A percentile compares a stretch with the other conserved stretches of the same genome.
Evolutionary conservation across 2,329 filamentous ascomycete species (phyloP).

Genomic region (Pseudomassariella vexata): DNA sequence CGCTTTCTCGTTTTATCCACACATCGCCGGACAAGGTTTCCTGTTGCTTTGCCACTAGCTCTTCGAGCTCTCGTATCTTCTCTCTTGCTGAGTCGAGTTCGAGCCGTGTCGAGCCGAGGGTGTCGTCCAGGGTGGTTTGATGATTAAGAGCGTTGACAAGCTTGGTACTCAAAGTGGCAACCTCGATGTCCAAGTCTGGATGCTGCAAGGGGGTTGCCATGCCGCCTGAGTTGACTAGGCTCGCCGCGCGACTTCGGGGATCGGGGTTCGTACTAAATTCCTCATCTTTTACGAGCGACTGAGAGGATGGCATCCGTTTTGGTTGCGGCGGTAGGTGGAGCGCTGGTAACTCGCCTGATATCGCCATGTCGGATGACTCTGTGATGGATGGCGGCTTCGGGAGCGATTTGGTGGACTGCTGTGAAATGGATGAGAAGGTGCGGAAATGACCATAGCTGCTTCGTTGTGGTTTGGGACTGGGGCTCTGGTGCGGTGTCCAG

Average conservation of each 20-base stretch:
- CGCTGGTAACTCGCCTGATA: slow-evolving; percentile 20
- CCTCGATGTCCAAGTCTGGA: slow-evolving; percentile 62
- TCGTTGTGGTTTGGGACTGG: slow-evolving; percentile 26
- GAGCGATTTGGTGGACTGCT: slow-evolving; percentile 33
- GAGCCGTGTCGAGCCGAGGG: slow-evolving; percentile 72
- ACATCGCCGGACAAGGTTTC: slow-evolving; percentile 68
- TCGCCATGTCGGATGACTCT: slow-evolving; percentile 19
- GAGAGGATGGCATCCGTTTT: slow-evolving; percentile 27
- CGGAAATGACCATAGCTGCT: slow-evolving; percentile 44
- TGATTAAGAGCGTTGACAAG: slow-evolving; percentile 97
- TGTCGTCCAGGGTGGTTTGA: slow-evolving; percentile 87
- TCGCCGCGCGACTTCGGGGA: slow-evolving; percentile 49
- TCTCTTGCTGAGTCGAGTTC: slow-evolving; percentile 72
- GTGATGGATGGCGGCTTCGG: slow-evolving; percentile 23
- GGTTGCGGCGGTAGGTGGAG: slow-evolving; percentile 25
- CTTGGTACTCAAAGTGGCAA: slow-evolving; percentile 88
- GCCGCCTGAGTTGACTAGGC: slow-evolving; percentile 32
- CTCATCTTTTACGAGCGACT: slow-evolving; percentile 44
- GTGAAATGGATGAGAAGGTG: slow-evolving; percentile 46
- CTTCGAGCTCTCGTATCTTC: slow-evolving; percentile 63
- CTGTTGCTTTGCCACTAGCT: slow-evolving; percentile 58
- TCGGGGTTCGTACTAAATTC: slow-evolving; percentile 67
- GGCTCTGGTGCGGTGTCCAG: slow-evolving; percentile 41
- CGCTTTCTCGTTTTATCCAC: slow-evolving; percentile 66
- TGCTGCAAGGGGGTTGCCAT: slow-evolving; percentile 34